Conservation (phyloP, 495 filamentous ascomycete genomes). For the Aspergillus asperescens region DNA sequence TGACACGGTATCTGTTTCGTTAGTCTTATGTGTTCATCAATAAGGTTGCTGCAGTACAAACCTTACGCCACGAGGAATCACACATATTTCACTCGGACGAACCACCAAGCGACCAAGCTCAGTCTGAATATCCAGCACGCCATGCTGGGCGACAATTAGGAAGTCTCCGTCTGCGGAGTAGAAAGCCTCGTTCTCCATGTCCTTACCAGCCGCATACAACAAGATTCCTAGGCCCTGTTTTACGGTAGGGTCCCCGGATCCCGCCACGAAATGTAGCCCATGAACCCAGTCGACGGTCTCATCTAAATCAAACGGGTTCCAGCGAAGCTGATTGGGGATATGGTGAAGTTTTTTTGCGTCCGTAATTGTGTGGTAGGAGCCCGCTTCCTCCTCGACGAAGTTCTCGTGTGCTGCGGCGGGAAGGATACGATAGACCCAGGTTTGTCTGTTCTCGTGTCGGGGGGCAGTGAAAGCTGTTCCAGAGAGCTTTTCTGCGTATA, state of each 20-base stretch:
- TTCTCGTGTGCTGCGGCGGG: conserved; percentile 76
- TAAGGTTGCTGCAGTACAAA: conserved; percentile 26
- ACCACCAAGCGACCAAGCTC: conserved; percentile 80
- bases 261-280: conserved; percentile 69
- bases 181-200: conserved; percentile 75
- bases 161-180: conserved; percentile 91
- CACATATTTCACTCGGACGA: conserved; percentile 81
- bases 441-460: conserved; percentile 79
- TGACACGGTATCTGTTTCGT: conserved; percentile 60
- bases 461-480: conserved; percentile 92
- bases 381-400: conserved; percentile 54
- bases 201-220: conserved; percentile 73
- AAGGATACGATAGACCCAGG: conserved; percentile 91
- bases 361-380: conserved; percentile 49
- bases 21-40: conserved; percentile 33
- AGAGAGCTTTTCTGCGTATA: conserved; percentile 91
- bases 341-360: conserved; percentile 52
- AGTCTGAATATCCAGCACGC: conserved; percentile 77
- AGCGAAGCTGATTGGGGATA: conserved; percentile 83
- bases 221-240: conserved; percentile 79
- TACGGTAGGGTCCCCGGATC: conserved; percentile 74
- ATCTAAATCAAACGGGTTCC: conserved; percentile 82
- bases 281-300: conserved; percentile 72
- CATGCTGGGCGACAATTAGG: conserved; percentile 78
- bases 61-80: conserved; percentile 75